These are phyloP conservation scores for Oropetium thomaeum DNA, from an alignment of 176 grass and related monocot genomes.

Conservation along the genomic window DNA sequence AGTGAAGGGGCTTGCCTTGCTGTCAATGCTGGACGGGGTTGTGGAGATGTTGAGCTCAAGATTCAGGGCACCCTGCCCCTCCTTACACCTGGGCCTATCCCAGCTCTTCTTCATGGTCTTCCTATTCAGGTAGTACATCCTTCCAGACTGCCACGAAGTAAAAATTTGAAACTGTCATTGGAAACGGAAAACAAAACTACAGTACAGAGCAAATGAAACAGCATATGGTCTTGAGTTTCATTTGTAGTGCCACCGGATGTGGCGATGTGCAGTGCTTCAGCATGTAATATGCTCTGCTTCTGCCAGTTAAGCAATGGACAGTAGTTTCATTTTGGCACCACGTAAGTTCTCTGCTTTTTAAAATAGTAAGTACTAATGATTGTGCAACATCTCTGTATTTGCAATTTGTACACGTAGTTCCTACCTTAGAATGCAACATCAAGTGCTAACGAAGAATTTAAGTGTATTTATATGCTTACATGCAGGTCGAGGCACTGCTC, in stretches of 20 bases:
- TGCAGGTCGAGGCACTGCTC: slow-evolving; percentile 89
- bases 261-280: neutral
- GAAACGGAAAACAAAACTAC: neutral
- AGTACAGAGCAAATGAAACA: neutral
- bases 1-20: neutral
- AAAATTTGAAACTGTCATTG: neutral
- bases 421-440: neutral
- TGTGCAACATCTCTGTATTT: neutral
- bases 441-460: neutral
- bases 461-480: slow-evolving; percentile 15
- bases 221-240: neutral
- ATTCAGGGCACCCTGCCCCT: slow-evolving; percentile 56
- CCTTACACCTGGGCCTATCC: slow-evolving; percentile 43
- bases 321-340: slow-evolving; percentile 11
- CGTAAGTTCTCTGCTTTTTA: slow-evolving; percentile 9
- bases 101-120: slow-evolving; percentile 79
- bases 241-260: neutral
- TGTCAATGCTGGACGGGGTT: neutral
- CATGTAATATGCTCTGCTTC: neutral
- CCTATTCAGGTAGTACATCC: slow-evolving; percentile 95
- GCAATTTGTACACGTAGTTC: neutral
- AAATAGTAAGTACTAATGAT: neutral
- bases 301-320: slow-evolving; percentile 5
- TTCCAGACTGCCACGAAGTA: slow-evolving; percentile 60
- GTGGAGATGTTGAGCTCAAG: slow-evolving; percentile 77